Base-by-base conservation (phyloP, 371 early-diverging fungal genomes). In the Mortierella sp. region DNA sequence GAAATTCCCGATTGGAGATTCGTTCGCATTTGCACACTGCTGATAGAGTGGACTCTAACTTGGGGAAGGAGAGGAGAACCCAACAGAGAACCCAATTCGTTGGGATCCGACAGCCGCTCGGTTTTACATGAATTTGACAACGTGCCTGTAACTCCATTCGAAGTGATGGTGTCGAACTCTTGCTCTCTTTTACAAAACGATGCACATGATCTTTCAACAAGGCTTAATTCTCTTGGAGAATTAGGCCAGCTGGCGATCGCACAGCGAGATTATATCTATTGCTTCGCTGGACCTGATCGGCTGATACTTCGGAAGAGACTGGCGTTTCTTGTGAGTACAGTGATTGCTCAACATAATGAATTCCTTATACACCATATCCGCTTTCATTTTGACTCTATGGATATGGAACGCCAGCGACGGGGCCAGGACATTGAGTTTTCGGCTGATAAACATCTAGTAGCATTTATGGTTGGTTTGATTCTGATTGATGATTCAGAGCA, bases 1-100 rank as follows among this genome's bases (percentile, higher is more conserved):
- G 66, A 76, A 47, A 62, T 76, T 14, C 18, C 45, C 5, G 76
- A 76, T 26, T 76, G 76, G 71, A 30, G 76, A 32, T 40, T 76
- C 28, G 47, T 66, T 16, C 62, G 62, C 11, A 64, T 76, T 26
- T 65, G 70, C 32, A 39, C 24, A 22, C 6, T 66, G 16, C 10
- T 76, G 52, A 32, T 52, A 16, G 67, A 49, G 16, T 70, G 71
- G 70, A 32, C 66, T 3, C 16, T 58, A 45, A 52, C 22, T n/a
- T 14, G 39, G 5, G 35, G 20, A 35, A 45, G 16, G 43, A 28
- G 2, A 26, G 6, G 20, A 47, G 47, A 40, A 43, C 12, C 18
- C 12, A 12, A 40, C n/a, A 35, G 35, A 35, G 40, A 20, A 2
- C 22, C 1, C 35, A 16, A 40, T 28, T 67, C 22, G 24, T 24